Evolutionary conservation across 768 basidiomycete genomes (phyloP), one percentile per base, ranked within the genome.

Genomic region (Pleurotus citrinopileatus): DNA sequence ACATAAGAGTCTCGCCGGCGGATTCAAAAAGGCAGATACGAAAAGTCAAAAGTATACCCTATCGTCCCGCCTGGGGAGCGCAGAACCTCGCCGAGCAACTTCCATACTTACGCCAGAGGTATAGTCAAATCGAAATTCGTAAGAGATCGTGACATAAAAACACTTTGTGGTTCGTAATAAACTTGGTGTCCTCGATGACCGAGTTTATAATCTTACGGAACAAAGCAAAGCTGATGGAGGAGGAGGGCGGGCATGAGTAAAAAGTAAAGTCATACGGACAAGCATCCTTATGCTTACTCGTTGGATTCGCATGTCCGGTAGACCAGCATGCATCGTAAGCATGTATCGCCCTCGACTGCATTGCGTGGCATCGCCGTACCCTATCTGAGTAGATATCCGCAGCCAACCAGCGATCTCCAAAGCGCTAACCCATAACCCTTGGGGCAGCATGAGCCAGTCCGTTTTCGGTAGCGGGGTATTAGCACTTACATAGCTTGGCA

Each of bases 401-500:
- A 44, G 43, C 43, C 8, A 32, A 32, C 13, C n/a, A n/a, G n/a
- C n/a, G n/a, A 32, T 19, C 17, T 25, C 22, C 25, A 44, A 44
- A 13, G 26, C 26, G 9, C 20, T 5, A 27, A 44, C 34, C 48
- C 48, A 51, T 51, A 51, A 51, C 48, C 48, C 48, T 51, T 37
- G 32, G 15, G n/a, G 27, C 17, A 34, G 22, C 45, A 28, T 47
- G 34, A 51, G 34, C 48, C 48, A 51, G 48, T 37, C 48, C 48
- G 48, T 37, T 37, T 51, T 3, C 12, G n/a, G 22, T 34, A 9
- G 17, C n/a, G n/a, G 32, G 15, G 15, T 25, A 13, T 44, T 25
- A 9, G n/a, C n/a, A n/a, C n/a, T n/a, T n/a, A n/a, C n/a, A n/a
- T n/a, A n/a, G n/a, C n/a, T n/a, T n/a, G n/a, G n/a, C n/a, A n/a